Percentiles rank a stretch among this genome's conserved stretches.
phyloP scores from a whole-genome alignment of 306 rosid species.

The Betula pendula region DNA sequence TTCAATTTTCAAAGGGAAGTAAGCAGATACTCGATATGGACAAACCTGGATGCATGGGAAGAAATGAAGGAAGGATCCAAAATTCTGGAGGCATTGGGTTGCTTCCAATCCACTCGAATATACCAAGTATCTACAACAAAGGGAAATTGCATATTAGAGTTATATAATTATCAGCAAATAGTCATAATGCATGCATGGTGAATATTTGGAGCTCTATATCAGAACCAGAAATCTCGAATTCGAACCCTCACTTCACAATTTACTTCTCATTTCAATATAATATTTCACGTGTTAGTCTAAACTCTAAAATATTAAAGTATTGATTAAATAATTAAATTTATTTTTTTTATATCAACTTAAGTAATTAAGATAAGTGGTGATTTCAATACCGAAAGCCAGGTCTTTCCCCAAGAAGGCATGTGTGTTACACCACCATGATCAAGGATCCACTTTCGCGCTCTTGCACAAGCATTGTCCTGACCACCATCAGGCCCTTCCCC shows the following conservation, averaged over 20 bases:
- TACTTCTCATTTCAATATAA: too few species aligned
- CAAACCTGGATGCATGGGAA: conserved; percentile 19
- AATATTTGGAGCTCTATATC: too few species aligned
- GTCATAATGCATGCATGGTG: too few species aligned
- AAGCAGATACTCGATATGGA: too few species aligned
- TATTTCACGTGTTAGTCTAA: too few species aligned
- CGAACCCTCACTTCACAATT: too few species aligned
- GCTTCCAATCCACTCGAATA: conserved; percentile 23
- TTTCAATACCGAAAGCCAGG: conserved; percentile 16
- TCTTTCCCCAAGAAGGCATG: conserved; percentile 25
- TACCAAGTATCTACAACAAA: conserved; percentile 23
- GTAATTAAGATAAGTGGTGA: too few species aligned
- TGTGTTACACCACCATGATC: conserved; percentile 17
- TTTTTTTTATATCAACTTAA: too few species aligned
- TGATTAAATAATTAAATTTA: too few species aligned
- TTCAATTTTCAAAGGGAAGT: not conserved
- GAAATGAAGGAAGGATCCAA: conserved; percentile 18
- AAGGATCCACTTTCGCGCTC: conserved; percentile 15
- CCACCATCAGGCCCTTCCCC: not conserved
- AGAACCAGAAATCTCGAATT: too few species aligned
- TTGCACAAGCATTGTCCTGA: not conserved
- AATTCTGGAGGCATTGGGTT: conserved; percentile 25
- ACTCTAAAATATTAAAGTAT: too few species aligned
- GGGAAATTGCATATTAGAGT: not conserved
- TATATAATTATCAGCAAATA: not conserved